phyloP scores from a whole-genome alignment of 2,329 filamentous ascomycete genomes.

The Rhinocladiella mackenziei region DNA sequence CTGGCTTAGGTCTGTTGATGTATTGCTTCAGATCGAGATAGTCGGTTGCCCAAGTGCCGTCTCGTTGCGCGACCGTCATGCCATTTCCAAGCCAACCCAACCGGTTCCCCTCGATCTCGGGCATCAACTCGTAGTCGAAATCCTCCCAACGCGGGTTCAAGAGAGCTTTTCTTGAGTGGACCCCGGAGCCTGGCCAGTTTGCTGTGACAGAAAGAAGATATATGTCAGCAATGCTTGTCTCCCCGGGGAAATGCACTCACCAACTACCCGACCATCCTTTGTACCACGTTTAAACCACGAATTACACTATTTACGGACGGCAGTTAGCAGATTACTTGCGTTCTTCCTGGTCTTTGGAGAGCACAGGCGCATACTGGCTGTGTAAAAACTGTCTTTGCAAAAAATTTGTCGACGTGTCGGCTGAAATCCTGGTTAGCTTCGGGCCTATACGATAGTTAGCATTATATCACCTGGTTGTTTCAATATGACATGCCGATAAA shows the following conservation, averaged over 20 bases:
- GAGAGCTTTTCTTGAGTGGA: conserved; percentile 46
- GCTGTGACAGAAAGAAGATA: too few species aligned
- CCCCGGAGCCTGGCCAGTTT: conserved; percentile 48
- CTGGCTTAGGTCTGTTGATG: too few species aligned
- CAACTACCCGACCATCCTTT: not conserved
- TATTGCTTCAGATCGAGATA: too few species aligned
- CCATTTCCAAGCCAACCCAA: conserved; percentile 33
- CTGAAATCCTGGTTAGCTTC: conserved; percentile 2
- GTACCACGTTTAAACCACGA: not conserved
- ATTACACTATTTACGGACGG: not conserved
- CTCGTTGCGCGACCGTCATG: not conserved
- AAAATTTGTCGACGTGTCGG: conserved; percentile 7
- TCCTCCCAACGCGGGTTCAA: conserved; percentile 42
- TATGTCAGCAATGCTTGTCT: too few species aligned
- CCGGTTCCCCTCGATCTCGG: conserved; percentile 15
- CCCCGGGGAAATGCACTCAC: too few species aligned
- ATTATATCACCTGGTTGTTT: too few species aligned
- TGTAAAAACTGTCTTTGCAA: conserved; percentile 9
- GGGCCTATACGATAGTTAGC: too few species aligned
- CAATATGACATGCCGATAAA: conserved; percentile 3
- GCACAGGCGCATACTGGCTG: not conserved
- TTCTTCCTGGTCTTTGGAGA: too few species aligned
- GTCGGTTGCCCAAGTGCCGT: not conserved
- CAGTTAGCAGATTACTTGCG: not conserved
- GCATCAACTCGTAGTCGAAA: conserved; percentile 39